Conservation (phyloP, 2,329 filamentous ascomycete species). For the Monosporascus sp. region DNA sequence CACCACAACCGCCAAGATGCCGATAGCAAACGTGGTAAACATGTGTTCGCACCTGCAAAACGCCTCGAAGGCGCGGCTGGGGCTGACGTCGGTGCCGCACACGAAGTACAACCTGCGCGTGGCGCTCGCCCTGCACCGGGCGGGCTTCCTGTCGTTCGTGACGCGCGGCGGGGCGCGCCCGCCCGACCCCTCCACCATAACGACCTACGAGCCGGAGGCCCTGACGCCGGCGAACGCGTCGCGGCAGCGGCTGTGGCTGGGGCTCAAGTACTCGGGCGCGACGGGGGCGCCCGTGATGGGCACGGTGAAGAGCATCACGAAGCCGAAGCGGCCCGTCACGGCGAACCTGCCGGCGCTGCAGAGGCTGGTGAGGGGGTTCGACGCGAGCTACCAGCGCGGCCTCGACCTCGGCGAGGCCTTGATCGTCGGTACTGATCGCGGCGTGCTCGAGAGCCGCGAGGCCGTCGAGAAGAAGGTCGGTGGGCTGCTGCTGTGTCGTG, state of each 20-base stretch:
- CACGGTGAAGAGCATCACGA: constrained; percentile 63
- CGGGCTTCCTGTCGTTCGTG: constrained; percentile 77
- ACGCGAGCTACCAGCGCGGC: constrained; percentile 56
- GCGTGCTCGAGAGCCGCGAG: constrained; percentile 77
- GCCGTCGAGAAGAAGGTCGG: constrained; percentile 76
- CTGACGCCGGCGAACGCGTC: constrained; percentile 69
- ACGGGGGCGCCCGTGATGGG: constrained; percentile 68
- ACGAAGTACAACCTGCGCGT: constrained; percentile 76
- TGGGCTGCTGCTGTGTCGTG: constrained; percentile 73
- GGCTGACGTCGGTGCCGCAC: constrained; percentile 76
- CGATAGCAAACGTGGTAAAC: constrained; percentile 68
- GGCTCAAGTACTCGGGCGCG: constrained; percentile 78
- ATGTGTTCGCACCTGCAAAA: constrained; percentile 91
- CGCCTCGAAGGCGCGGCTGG: constrained; percentile 75
- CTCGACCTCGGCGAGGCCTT: constrained; percentile 77
- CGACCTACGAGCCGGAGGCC: constrained; percentile 44
- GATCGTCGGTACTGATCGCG: constrained; percentile 71
- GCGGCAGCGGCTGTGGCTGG: constrained; percentile 75
- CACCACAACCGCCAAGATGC: constrained; percentile 44
- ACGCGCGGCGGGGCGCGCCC: constrained; percentile 62
- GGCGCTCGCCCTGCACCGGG: constrained; percentile 71
- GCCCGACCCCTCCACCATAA: constrained; percentile 42
- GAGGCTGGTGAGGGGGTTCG: constrained; percentile 63
- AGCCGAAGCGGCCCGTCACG: constrained; percentile 68
- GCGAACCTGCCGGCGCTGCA: constrained; percentile 59